Conservation (phyloP, 73 alveolate genomes). For the Tetrahymena borealis region DNA sequence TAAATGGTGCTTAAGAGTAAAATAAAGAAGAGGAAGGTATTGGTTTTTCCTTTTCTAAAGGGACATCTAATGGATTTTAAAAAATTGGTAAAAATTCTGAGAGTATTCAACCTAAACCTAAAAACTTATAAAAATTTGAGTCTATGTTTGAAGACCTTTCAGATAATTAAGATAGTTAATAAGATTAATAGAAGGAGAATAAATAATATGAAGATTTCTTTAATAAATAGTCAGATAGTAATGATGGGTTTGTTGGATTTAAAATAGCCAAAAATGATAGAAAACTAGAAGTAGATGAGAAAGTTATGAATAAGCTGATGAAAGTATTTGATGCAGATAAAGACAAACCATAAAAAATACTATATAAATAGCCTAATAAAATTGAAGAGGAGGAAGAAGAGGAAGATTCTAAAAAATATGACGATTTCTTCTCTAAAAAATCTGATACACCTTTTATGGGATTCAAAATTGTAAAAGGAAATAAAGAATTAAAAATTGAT, state of each 20-base stretch:
- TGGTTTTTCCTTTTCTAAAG: neutral
- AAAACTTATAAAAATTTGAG: too few species aligned
- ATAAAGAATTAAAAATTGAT: neutral
- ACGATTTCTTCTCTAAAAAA: neutral
- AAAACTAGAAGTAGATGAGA: neutral
- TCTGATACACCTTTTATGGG: neutral
- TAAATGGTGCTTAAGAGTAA: neutral
- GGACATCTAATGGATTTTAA: too few species aligned
- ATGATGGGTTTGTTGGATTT: neutral
- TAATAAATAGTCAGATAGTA: neutral
- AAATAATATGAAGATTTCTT: neutral
- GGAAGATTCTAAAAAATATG: neutral
- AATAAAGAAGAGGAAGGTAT: neutral
- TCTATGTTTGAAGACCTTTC: too few species aligned
- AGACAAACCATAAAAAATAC: neutral
- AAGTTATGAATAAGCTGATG: neutral
- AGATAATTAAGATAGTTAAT: too few species aligned
- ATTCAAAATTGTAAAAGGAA: neutral
- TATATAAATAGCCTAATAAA: neutral
- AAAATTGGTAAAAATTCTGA: too few species aligned
- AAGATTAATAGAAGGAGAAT: too few species aligned
- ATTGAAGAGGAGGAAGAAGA: neutral
- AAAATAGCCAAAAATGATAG: neutral
- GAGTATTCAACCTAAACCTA: too few species aligned
- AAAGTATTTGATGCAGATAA: neutral